Evolutionary conservation across 1,139 yeast species (phyloP).

Genomic region (Pichia sp.): DNA sequence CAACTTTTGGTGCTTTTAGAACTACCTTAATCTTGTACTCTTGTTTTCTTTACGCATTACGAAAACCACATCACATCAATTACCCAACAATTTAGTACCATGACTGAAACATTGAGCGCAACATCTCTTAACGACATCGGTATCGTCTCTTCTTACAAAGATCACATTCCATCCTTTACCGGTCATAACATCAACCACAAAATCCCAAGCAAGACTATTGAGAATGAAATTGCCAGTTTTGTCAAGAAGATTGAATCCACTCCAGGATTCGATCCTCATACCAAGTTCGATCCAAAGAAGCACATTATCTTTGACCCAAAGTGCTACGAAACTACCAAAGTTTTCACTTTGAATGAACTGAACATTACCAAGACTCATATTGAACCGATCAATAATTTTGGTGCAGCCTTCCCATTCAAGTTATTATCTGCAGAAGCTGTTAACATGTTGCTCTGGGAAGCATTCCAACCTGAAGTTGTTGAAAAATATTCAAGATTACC

Average conservation of each 20-base stretch:
- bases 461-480: slow-evolving; percentile 30
- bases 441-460: slow-evolving; percentile 36
- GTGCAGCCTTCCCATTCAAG: slow-evolving; percentile 36
- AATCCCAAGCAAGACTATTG: slow-evolving; percentile 30
- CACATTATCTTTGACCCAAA: slow-evolving; percentile 32
- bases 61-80: background rate
- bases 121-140: slow-evolving; percentile 22
- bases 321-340: slow-evolving; percentile 26
- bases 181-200: slow-evolving; percentile 18
- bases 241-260: slow-evolving; percentile 27
- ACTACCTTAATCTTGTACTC: too few relatives aligned
- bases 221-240: slow-evolving; percentile 29
- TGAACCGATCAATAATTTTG: slow-evolving; percentile 31
- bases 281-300: slow-evolving; percentile 31
- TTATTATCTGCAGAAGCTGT: slow-evolving; percentile 35
- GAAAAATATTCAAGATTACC: slow-evolving; percentile 33
- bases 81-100: background rate
- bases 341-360: slow-evolving; percentile 30
- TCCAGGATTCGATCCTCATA: slow-evolving; percentile 32
- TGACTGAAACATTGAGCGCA: slow-evolving; percentile 21
- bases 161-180: slow-evolving; percentile 17
- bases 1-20: too few relatives aligned
- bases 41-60: background rate
- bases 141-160: slow-evolving; percentile 25
- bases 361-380: slow-evolving; percentile 34